These are phyloP conservation scores for Malus sylvestris DNA, from an alignment of 306 rosid species.

Conservation along the genomic window DNA sequence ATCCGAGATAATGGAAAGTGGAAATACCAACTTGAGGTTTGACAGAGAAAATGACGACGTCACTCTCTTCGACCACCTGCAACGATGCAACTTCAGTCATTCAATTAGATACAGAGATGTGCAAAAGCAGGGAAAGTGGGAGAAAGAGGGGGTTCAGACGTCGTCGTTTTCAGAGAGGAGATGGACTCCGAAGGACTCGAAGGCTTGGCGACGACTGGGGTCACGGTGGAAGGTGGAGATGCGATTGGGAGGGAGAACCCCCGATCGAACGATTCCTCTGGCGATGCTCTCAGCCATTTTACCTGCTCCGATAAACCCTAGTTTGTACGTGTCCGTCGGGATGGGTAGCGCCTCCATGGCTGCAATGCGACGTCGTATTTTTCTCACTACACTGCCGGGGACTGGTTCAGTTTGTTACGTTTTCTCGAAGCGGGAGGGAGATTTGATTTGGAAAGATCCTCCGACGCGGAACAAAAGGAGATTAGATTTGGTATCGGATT, in stretches of 20 bases:
- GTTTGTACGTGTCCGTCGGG: slow-evolving; percentile 47
- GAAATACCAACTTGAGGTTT: slow-evolving; percentile 75
- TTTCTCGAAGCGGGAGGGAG: neutral
- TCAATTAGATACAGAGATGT: neutral
- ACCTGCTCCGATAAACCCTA: slow-evolving; percentile 94
- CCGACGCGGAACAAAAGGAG: neutral
- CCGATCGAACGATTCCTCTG: slow-evolving; percentile 62
- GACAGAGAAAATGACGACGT: slow-evolving; percentile 77
- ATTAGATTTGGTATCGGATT: neutral
- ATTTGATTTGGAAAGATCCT: neutral
- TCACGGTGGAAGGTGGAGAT: slow-evolving; percentile 39
- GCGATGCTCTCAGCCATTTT: slow-evolving; percentile 97
- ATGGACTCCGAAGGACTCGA: slow-evolving; percentile 26
- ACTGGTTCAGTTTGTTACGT: too few relatives aligned
- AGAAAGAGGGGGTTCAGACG: neutral
- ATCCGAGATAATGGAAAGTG: neutral
- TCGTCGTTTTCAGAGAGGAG: slow-evolving; percentile 15
- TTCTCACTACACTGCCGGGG: too few relatives aligned
- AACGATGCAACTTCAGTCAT: neutral
- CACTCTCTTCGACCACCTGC: slow-evolving; percentile 76
- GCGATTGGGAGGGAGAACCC: slow-evolving; percentile 66
- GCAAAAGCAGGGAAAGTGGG: neutral
- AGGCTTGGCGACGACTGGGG: slow-evolving; percentile 10
- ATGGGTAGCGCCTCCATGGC: slow-evolving; percentile 51
- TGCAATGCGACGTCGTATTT: neutral